These are phyloP conservation scores for Peterozyma toletana DNA, from an alignment of 805 yeast genomes.

Conservation along the genomic window DNA sequence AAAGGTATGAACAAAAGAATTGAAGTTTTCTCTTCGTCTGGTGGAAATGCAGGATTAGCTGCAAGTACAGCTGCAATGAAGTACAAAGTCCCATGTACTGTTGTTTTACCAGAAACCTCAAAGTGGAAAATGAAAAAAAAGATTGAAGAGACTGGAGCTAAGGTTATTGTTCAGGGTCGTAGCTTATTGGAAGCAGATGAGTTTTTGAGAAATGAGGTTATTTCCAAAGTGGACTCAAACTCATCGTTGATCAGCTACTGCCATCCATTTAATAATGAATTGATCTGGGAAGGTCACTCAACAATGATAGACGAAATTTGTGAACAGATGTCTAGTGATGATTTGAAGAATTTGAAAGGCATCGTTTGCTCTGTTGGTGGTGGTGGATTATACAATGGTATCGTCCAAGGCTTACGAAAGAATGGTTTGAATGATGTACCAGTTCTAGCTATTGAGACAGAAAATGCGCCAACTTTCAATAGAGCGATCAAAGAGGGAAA, in stretches of 20 bases:
- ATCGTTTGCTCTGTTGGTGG: slow-evolving; percentile 51
- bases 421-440: slow-evolving; percentile 27
- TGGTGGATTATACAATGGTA: slow-evolving; percentile 49
- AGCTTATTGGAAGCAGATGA: slow-evolving; percentile 43
- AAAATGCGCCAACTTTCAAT: slow-evolving; percentile 51
- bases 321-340: too few species aligned
- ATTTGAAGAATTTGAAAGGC: slow-evolving; percentile 26
- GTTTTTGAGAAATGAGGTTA: slow-evolving; percentile 24
- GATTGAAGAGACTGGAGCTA: slow-evolving; percentile 40
- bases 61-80: slow-evolving; percentile 38
- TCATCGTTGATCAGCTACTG: slow-evolving; percentile 46
- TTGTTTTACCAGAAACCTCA: slow-evolving; percentile 50
- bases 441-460: slow-evolving; percentile 48
- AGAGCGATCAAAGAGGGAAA: slow-evolving; percentile 38
- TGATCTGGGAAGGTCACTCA: slow-evolving; percentile 51
- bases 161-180: slow-evolving; percentile 37
- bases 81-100: slow-evolving; percentile 38
- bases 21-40: slow-evolving; percentile 45
- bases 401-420: slow-evolving; percentile 33
- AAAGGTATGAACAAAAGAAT: slow-evolving; percentile 19
- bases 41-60: slow-evolving; percentile 50
- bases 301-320: slow-evolving; percentile 37
- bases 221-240: slow-evolving; percentile 15
- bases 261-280: slow-evolving; percentile 44
- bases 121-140: slow-evolving; percentile 35